Evolutionary conservation across 768 basidiomycete species (phyloP).

Genomic region (Termitomyces sp.): DNA sequence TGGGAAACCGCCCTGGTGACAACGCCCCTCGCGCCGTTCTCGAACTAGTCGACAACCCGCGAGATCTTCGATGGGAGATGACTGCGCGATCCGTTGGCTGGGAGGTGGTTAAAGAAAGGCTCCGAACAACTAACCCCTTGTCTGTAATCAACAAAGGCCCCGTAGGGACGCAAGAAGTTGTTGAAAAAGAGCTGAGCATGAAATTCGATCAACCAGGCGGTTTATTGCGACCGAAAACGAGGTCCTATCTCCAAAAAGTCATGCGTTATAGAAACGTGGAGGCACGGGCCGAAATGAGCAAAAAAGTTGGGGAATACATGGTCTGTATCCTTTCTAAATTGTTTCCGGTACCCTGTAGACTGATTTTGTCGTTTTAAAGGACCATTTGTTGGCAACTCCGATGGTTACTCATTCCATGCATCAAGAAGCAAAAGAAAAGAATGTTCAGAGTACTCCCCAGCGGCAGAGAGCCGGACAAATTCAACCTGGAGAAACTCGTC

Average conservation of each 20-base stretch:
- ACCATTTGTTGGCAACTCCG: constrained; percentile 63
- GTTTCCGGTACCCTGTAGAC: background rate
- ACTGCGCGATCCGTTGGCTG: constrained; percentile 84
- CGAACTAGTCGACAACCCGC: constrained; percentile 92
- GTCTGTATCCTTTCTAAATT: constrained; percentile 36
- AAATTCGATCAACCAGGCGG: constrained; percentile 30
- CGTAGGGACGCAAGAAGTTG: constrained; percentile 35
- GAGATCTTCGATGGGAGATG: constrained; percentile 85
- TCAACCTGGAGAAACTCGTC: constrained; percentile 51
- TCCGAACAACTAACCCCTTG: constrained; percentile 39
- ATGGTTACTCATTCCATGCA: constrained; percentile 42
- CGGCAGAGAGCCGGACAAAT: constrained; percentile 49
- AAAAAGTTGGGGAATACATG: constrained; percentile 59
- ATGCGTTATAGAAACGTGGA: constrained; percentile 50
- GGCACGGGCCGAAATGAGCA: constrained; percentile 42
- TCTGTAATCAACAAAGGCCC: constrained; percentile 49
- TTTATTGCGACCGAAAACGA: constrained; percentile 56
- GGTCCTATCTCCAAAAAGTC: constrained; percentile 73
- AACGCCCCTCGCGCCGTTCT: constrained; percentile 90
- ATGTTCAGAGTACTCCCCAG: constrained; percentile 22
- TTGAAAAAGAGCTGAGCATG: constrained; percentile 45
- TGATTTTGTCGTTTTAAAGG: constrained; percentile 32
- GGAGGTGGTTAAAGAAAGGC: constrained; percentile 62
- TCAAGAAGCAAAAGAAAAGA: constrained; percentile 37
- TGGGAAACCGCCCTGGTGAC: constrained; percentile 86